phyloP scores from a whole-genome alignment of 176 grass and related monocot genomes.

The Carex kokanica region DNA sequence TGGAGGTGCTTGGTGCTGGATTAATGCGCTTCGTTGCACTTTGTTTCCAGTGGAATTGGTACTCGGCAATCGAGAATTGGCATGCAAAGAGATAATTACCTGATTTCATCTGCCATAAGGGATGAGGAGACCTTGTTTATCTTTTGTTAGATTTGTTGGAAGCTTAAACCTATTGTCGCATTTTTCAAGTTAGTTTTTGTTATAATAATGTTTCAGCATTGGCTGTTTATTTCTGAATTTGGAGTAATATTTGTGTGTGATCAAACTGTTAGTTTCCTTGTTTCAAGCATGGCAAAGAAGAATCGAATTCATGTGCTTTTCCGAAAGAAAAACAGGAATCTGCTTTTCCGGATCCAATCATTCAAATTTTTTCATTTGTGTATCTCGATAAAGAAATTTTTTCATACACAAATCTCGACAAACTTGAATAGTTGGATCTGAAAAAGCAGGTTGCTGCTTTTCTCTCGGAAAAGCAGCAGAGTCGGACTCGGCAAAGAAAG shows the following conservation, averaged over 20 bases:
- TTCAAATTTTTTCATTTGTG: too few relatives aligned
- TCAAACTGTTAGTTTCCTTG: neutral
- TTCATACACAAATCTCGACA: too few relatives aligned
- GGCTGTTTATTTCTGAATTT: neutral
- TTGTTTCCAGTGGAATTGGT: constrained; percentile 88
- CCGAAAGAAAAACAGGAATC: too few relatives aligned
- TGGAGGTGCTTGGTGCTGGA: constrained; percentile 64
- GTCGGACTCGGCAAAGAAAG: neutral
- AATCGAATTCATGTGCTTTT: too few relatives aligned
- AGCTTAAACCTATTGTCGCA: neutral
- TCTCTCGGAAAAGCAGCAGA: too few relatives aligned
- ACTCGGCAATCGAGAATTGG: constrained; percentile 60
- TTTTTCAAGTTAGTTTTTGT: neutral
- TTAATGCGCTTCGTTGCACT: constrained; percentile 68
- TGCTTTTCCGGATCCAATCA: too few relatives aligned
- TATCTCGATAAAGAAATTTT: too few relatives aligned
- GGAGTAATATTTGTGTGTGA: neutral
- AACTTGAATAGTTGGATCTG: too few relatives aligned
- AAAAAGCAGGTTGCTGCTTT: too few relatives aligned
- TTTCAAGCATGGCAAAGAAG: neutral
- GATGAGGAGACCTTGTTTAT: neutral
- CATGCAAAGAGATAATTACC: constrained; percentile 30
- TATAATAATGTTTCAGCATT: neutral
- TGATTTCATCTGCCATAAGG: neutral
- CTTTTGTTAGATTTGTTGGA: neutral